phyloP scores from a whole-genome alignment of 2,329 filamentous ascomycete species.

The Trichoderma afroharzianum region DNA sequence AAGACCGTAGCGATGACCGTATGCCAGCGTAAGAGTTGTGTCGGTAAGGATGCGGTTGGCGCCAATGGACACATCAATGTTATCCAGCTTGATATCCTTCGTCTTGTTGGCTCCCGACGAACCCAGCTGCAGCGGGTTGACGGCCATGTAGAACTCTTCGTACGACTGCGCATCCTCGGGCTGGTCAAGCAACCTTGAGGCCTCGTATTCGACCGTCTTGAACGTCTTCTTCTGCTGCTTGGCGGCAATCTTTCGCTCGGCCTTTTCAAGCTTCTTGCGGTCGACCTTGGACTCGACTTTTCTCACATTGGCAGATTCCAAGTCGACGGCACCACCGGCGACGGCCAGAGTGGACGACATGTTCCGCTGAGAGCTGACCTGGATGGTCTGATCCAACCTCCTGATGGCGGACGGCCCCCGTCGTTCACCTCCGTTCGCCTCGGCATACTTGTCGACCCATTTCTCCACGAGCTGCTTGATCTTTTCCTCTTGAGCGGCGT shows the following conservation, averaged over 20 bases:
- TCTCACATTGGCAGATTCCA: constrained; percentile 86
- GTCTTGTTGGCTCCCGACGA: constrained; percentile 71
- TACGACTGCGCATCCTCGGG: constrained; percentile 84
- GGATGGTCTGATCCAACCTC: constrained; percentile 89
- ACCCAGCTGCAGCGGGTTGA: constrained; percentile 90
- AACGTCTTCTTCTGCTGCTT: constrained; percentile 98
- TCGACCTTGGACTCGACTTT: constrained; percentile 98
- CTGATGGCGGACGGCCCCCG: constrained; percentile 73
- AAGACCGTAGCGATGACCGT: constrained; percentile 90
- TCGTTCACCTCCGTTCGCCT: constrained; percentile 63
- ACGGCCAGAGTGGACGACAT: constrained; percentile 94
- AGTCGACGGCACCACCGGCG: constrained; percentile 76
- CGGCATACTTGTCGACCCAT: constrained; percentile 79
- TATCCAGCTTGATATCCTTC: constrained; percentile 98
- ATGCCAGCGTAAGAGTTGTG: constrained; percentile 84
- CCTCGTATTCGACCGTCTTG: constrained; percentile 98
- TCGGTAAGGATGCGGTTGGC: constrained; percentile 87
- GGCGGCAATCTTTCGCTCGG: constrained; percentile 92
- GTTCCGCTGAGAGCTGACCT: constrained; percentile 89
- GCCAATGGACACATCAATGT: constrained; percentile 89
- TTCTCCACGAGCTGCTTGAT: constrained; percentile 83
- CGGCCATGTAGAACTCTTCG: constrained; percentile 99
- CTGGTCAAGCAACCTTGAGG: constrained; percentile 81
- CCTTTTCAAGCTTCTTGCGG: constrained; percentile 98
- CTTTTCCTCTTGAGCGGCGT: constrained; percentile 66